Percentiles rank a stretch among this genome's conserved stretches.
phyloP scores from a whole-genome alignment of 1,139 yeast species.

The Sugiyamaella grinbergsii region DNA sequence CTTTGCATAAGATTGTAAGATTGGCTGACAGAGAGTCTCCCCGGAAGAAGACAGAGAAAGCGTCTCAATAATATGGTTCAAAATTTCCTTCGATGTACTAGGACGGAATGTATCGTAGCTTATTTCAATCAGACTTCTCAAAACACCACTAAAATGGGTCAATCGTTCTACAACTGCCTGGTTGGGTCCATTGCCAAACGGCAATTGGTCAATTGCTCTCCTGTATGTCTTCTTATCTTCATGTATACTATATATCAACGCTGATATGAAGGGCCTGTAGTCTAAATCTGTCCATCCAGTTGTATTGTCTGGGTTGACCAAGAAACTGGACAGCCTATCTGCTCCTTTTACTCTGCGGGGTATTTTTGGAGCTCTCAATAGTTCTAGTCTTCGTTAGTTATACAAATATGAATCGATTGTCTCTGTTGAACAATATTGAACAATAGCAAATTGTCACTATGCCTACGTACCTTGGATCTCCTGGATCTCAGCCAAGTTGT shows the following conservation, averaged over 20 bases:
- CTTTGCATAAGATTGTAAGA: conserved; percentile 26
- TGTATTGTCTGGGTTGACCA: conserved; percentile 12
- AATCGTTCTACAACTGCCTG: conserved; percentile 19
- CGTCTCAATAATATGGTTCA: conserved; percentile 22
- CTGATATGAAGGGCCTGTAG: conserved; percentile 2
- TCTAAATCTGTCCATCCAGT: not conserved
- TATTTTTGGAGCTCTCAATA: conserved; percentile 4
- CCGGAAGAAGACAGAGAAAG: conserved; percentile 17
- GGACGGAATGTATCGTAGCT: conserved; percentile 18
- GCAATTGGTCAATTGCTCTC: conserved; percentile 5
- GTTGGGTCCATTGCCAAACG: conserved; percentile 12
- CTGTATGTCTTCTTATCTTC: conserved; percentile 16
- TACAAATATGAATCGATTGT: too few relatives aligned
- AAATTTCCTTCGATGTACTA: conserved; percentile 21
- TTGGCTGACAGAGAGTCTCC: conserved; percentile 24
- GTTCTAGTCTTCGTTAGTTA: conserved; percentile 5
- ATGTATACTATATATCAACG: conserved; percentile 4
- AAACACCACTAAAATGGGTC: conserved; percentile 18
- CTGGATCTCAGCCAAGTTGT: not conserved
- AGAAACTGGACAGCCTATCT: conserved; percentile 8
- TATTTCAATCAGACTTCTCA: conserved; percentile 22
- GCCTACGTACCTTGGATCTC: not conserved
- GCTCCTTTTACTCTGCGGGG: not conserved
- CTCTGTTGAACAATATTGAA: too few relatives aligned
- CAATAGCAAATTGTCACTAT: not conserved